Evolutionary conservation across 331 rosid species (phyloP), one percentile per base, ranked within the genome.

Genomic region (Cydonia oblonga): DNA sequence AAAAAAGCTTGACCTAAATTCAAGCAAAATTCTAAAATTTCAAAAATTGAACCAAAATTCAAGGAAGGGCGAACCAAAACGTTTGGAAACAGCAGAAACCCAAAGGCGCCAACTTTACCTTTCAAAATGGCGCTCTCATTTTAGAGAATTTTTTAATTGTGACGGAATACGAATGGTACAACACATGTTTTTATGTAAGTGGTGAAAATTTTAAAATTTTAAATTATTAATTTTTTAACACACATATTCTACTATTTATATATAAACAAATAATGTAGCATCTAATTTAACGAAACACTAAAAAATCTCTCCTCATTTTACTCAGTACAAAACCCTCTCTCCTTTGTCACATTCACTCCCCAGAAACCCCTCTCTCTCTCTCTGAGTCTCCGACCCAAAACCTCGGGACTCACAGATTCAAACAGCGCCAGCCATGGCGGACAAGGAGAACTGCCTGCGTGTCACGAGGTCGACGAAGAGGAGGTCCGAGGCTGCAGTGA

Each of bases 381-480:
- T 28, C 6, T 4, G 23, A n/a, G 12, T 23, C 56, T 42, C 19
- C 11, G 14, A 24, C 70, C 10, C 61, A 49, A 60, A 64, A 53
- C 24, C 71, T 22, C 18, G 10, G 14, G 42, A 5, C 8, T 61
- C 24, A 18, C 15, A 33, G 68, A n/a, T 32, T 33, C 68, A 20
- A 5, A 18, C 54, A 16, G 4, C 19, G 14, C 12, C 51, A 24
- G 61, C 62, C 35, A 77, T 77, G 76, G 69, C 58, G 26, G 84
- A 80, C 12, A 68, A 79, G 61, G 84, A 74, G 80, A 84, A 80
- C 68, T 38, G 7, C 58, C 71, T 70, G 22, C 89, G 84, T 13
- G 11, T 86, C 66, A 80, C 89, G 5, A 81, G 85, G 12, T 64
- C 74, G 1, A 70, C 81, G 38, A 86, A 80, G 82, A 61, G 61